phyloP scores from a whole-genome alignment of 768 basidiomycete species.

The Pleurotus cornucopiae region DNA sequence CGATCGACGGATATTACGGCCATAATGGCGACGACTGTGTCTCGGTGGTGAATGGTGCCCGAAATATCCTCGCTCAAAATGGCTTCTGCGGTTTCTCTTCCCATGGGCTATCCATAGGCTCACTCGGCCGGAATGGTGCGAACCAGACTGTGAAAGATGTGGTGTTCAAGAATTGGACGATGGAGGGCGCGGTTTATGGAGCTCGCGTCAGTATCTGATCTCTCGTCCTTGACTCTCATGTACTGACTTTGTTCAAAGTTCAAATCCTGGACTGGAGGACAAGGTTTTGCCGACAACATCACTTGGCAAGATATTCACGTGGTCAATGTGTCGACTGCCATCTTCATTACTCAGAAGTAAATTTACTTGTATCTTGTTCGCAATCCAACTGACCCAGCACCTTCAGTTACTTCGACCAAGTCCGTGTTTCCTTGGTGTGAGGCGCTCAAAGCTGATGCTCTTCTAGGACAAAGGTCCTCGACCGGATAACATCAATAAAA shows the following conservation, averaged over 20 bases:
- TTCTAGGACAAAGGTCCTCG: slow-evolving; percentile 27
- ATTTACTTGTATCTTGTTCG: neutral
- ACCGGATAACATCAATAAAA: slow-evolving; percentile 25
- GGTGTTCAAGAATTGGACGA: slow-evolving; percentile 43
- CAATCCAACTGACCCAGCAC: neutral
- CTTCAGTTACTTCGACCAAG: slow-evolving; percentile 48
- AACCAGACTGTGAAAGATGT: slow-evolving; percentile 38
- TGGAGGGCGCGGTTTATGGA: slow-evolving; percentile 46
- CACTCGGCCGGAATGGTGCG: slow-evolving; percentile 35
- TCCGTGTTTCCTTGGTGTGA: neutral
- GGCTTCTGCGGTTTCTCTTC: slow-evolving; percentile 43
- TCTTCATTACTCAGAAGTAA: slow-evolving; percentile 44
- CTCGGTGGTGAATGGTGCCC: slow-evolving; percentile 41
- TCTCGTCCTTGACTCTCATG: neutral
- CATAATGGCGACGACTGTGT: slow-evolving; percentile 48
- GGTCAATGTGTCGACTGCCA: slow-evolving; percentile 39
- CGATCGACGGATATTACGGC: slow-evolving; percentile 37
- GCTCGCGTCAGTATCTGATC: slow-evolving; percentile 27
- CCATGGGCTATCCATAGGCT: slow-evolving; percentile 46
- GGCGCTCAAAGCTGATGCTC: neutral
- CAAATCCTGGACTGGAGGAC: slow-evolving; percentile 46
- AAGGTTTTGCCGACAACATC: slow-evolving; percentile 42
- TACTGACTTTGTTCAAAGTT: slow-evolving; percentile 25
- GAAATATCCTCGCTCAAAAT: slow-evolving; percentile 40
- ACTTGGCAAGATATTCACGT: slow-evolving; percentile 43